A percentile compares a stretch with the other conserved stretches of the same genome.
Evolutionary conservation across 2,329 filamentous ascomycete species (phyloP).

Genomic region (Fusarium longipes): DNA sequence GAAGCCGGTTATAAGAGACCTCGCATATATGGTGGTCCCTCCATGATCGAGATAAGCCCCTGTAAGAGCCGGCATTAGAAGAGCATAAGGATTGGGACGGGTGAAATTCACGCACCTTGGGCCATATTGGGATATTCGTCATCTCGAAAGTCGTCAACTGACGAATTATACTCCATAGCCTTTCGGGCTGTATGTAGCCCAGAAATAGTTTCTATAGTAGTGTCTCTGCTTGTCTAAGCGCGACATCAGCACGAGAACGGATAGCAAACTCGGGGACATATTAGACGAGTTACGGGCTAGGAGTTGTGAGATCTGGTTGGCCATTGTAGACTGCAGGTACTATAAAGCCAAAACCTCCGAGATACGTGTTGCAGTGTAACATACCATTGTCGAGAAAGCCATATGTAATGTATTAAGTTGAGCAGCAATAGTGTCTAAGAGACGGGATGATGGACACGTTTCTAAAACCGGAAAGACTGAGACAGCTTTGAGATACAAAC

Average conservation of each 20-base stretch:
- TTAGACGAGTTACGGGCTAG: background rate
- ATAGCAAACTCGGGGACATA: background rate
- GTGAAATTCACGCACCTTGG: constrained; percentile 34
- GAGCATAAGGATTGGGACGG: background rate
- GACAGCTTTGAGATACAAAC: constrained; percentile 4
- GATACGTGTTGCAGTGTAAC: background rate
- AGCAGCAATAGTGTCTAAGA: background rate
- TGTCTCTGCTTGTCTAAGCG: constrained; percentile 24
- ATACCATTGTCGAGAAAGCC: constrained; percentile 33
- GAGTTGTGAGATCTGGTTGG: background rate
- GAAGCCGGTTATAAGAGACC: constrained; percentile 67
- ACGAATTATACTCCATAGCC: constrained; percentile 43
- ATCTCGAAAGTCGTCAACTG: constrained; percentile 43
- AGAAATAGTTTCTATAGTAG: constrained; percentile 20
- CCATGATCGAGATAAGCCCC: constrained; percentile 68
- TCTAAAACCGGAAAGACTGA: background rate
- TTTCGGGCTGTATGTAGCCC: constrained; percentile 8
- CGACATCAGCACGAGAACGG: background rate
- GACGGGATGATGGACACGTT: background rate
- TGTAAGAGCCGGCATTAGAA: constrained; percentile 22
- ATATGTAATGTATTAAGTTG: background rate
- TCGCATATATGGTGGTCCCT: constrained; percentile 67
- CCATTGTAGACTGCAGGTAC: background rate
- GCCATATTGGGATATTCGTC: constrained; percentile 46
- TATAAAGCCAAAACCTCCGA: background rate